Evolutionary conservation across 2,329 filamentous ascomycete genomes (phyloP).

Genomic region (Chrysosphaeria jannelii): DNA sequence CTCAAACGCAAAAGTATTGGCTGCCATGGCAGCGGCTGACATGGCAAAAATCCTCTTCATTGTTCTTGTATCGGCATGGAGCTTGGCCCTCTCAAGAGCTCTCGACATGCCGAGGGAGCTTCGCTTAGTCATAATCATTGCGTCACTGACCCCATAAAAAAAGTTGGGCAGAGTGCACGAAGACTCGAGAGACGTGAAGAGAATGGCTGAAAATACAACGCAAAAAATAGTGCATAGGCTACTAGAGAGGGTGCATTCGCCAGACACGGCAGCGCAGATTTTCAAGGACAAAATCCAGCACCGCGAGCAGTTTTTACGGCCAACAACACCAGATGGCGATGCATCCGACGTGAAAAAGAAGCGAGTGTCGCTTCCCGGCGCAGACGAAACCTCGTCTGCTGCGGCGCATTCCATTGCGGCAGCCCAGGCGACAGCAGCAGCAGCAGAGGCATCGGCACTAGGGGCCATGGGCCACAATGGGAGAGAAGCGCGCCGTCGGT

Average conservation of each 20-base stretch:
- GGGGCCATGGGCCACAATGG: constrained; percentile 15
- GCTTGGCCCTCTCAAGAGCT: no score
- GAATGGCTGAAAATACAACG: constrained; percentile 13
- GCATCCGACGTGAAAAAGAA: neutral
- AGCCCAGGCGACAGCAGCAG: constrained; percentile 29
- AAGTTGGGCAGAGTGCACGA: no score
- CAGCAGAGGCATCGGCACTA: constrained; percentile 26
- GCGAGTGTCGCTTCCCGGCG: neutral
- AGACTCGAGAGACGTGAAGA: no score
- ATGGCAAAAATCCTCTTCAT: no score
- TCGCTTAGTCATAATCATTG: no score
- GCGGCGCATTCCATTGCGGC: constrained; percentile 7
- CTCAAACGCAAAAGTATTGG: no score
- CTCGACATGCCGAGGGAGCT: no score
- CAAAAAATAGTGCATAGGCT: constrained; percentile 16
- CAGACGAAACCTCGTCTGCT: neutral
- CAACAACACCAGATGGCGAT: constrained; percentile 32
- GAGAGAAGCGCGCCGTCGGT: constrained; percentile 23
- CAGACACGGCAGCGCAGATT: constrained; percentile 37
- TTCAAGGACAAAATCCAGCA: constrained; percentile 60
- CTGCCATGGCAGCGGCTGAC: no score
- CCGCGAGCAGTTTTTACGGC: constrained; percentile 49
- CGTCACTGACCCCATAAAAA: no score
- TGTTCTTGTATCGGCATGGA: no score
- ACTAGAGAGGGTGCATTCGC: constrained; percentile 50